Evolutionary conservation across 768 basidiomycete species (phyloP), one percentile per base, ranked within the genome.

Genomic region (Rhizopogon roseolus): DNA sequence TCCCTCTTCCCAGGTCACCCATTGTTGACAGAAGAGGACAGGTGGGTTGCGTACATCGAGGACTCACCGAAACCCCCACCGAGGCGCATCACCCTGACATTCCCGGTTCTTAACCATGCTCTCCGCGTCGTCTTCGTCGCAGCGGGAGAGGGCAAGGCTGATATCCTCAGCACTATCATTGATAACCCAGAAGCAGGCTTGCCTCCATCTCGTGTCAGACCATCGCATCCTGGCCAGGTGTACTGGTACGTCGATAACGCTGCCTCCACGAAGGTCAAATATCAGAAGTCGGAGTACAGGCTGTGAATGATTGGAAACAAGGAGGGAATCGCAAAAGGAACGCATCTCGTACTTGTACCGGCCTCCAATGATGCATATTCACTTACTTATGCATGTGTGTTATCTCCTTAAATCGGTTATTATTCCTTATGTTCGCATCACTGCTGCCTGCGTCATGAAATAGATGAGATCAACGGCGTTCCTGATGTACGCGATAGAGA

Each of bases 211-310:
- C 78, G 85, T 46, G 93, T 99, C 49, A 81, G 78, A 57, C 93
- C 88, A 2, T 82, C 76, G 4, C 71, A 73, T 57, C 93, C 90
- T 19, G 96, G 96, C 29, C 86, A 89, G 51, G 78, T 97, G 32
- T 94, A 85, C 70, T 98, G 94, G 95, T 98, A 98, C 71, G 85
- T 90, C 36, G 94, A 98, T 71, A 85, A 92, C 45, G 85, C 84
- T 7, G 95, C 97, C 2, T 78, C 85, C 8, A 71, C 71, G 41
- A 82, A 85, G 59, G 77, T 87, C 29, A 62, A 74, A 63, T 88
- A 82, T 64, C 69, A 78, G 11, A 78, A 72, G 68, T 79, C 81
- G 4, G 58, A 74, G 14, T 83, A 88, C 71, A 81, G 81, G 67
- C 64, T 85, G 57, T 88, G 50, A 65, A 42, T 28, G 16, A 43